Evolutionary conservation across 768 basidiomycete species (phyloP), one percentile per base, ranked within the genome.

Genomic region (Tylopilus subfusipes): DNA sequence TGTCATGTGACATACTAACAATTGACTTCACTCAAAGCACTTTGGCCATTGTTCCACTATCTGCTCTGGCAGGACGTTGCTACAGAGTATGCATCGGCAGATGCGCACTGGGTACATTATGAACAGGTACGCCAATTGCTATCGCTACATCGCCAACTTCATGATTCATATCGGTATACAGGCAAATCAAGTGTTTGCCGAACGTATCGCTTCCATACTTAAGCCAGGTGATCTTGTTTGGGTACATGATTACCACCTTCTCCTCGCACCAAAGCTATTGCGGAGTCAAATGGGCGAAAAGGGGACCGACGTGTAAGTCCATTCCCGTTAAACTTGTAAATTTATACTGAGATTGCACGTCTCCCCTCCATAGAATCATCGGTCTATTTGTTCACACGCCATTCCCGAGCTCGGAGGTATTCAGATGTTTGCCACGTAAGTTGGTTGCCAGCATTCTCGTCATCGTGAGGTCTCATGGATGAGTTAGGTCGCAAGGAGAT

Each of bases 21-120:
- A 47, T 19, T 50, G 43, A 38, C 47, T n/a, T 47, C 40, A 19
- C 48, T 48, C 22, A 0, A 63, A 96, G 93, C 86, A 36, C 84
- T 99, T 42, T 99, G 96, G 95, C 96, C 96, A 1, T 76, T 98
- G 39, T 97, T 98, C 82, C 97, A 98, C 74, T 98, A 98, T 69
- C 83, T 98, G 53, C 86, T 98, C 52, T 97, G 95, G 90, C 94
- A 96, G 70, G 97, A 98, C 68, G 92, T 94, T 55, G 89, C 90
- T 10, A 87, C 87, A 25, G 91, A 93, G 63, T 89, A 90, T 61
- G 85, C 89, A 2, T 88, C 88, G 4, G 93, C 92, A 27, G 92
- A 93, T 67, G 77, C 82, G 3, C 78, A 90, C 64, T 99, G 93
- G 77, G 58, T 56, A 11, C 62, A 70, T 40, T 70, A 70, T 33